phyloP scores from a whole-genome alignment of 2,329 filamentous ascomycete species.

The Xylariaceae sp. region DNA sequence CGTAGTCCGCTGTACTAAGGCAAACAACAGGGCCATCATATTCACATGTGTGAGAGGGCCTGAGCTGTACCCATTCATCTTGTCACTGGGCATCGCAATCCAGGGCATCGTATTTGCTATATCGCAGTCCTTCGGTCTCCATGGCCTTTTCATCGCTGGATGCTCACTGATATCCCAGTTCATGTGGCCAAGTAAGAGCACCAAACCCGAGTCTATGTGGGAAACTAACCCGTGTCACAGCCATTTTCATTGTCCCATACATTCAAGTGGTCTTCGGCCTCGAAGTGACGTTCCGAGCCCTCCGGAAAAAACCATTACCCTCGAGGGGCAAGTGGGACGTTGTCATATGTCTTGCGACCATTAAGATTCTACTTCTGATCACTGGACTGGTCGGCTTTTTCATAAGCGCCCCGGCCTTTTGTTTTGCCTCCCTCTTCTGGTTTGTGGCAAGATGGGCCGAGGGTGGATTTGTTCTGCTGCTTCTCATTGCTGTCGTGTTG shows the following conservation, averaged over 20 bases:
- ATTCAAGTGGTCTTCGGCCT: conserved; percentile 58
- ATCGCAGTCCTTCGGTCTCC: conserved; percentile 48
- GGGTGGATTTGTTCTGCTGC: conserved; percentile 47
- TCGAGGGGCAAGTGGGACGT: conserved; percentile 53
- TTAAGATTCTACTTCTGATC: conserved; percentile 43
- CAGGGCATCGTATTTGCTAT: conserved; percentile 52
- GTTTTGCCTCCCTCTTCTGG: conserved; percentile 62
- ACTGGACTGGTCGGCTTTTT: conserved; percentile 54
- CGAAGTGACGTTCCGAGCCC: conserved; percentile 50
- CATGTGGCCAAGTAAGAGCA: conserved; percentile 49
- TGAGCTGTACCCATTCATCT: conserved; percentile 47
- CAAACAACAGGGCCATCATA: conserved; percentile 16
- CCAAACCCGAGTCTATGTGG: background rate
- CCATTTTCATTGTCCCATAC: conserved; percentile 59
- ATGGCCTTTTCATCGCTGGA: conserved; percentile 40
- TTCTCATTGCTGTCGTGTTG: conserved; percentile 42
- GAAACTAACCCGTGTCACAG: conserved; percentile 31
- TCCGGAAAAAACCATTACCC: conserved; percentile 48
- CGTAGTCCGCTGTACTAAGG: too few relatives aligned
- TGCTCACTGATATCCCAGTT: conserved; percentile 49
- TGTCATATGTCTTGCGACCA: conserved; percentile 44
- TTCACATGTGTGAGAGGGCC: conserved; percentile 38
- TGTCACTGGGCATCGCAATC: conserved; percentile 49
- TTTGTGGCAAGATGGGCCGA: conserved; percentile 55
- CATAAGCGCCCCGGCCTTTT: conserved; percentile 48